Conservation (phyloP, 2,329 filamentous ascomycete genomes). For the Monosporascus ibericus region DNA sequence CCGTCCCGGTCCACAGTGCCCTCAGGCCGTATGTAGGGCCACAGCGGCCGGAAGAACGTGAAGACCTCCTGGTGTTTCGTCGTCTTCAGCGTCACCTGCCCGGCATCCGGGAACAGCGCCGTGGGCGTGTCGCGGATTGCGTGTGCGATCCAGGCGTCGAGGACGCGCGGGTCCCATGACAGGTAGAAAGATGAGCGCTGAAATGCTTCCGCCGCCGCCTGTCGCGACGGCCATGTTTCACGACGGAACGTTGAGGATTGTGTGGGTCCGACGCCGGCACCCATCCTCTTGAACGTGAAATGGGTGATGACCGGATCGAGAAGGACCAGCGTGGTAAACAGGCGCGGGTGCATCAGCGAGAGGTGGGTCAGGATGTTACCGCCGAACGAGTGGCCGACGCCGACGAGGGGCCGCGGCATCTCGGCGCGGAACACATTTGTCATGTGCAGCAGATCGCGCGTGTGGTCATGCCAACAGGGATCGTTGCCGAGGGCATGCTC, state of each 20-base stretch:
- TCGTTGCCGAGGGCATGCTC: conserved; percentile 74
- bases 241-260: conserved; percentile 64
- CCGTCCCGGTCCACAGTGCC: conserved; percentile 35
- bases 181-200: conserved; percentile 68
- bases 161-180: conserved; percentile 73
- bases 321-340: conserved; percentile 68
- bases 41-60: conserved; percentile 63
- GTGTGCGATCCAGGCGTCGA: conserved; percentile 65
- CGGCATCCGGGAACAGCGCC: conserved; percentile 42
- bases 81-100: conserved; percentile 66
- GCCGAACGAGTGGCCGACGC: conserved; percentile 86
- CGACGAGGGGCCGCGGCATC: conserved; percentile 77
- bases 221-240: conserved; percentile 75
- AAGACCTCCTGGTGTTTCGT: conserved; percentile 86
- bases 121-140: conserved; percentile 75
- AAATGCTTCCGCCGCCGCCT: conserved; percentile 62
- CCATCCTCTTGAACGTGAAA: conserved; percentile 34
- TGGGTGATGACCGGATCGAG: conserved; percentile 76
- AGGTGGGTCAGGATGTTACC: conserved; percentile 67
- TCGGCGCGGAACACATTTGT: conserved; percentile 75
- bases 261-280: conserved; percentile 35
- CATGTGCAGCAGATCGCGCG: conserved; percentile 77
- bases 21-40: conserved; percentile 33
- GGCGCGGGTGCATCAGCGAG: conserved; percentile 70
- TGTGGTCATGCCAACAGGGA: conserved; percentile 80